Evolutionary conservation across 2,329 filamentous ascomycete species (phyloP).

Genomic region (Arthrobotrys pseudoclavata): DNA sequence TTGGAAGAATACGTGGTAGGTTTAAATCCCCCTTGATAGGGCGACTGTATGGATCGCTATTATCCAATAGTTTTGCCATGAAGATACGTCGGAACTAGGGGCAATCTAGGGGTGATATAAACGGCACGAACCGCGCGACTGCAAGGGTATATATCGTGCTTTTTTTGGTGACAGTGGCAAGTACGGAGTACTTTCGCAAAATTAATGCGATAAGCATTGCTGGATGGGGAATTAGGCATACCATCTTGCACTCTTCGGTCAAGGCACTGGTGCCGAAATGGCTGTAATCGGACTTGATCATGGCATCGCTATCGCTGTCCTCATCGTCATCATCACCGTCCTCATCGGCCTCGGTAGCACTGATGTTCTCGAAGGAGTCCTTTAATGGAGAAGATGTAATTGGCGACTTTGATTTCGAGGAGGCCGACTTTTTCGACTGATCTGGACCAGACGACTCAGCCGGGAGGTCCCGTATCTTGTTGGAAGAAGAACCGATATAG

Average conservation of each 20-base stretch:
- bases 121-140: background rate
- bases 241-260: constrained; percentile 63
- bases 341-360: constrained; percentile 48
- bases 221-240: constrained; percentile 18
- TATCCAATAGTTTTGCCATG: background rate
- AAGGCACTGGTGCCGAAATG: constrained; percentile 48
- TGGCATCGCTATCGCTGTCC: constrained; percentile 61
- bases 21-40: no score
- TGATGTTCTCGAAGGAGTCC: constrained; percentile 60
- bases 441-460: constrained; percentile 2
- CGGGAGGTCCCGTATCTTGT: constrained; percentile 50
- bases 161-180: background rate
- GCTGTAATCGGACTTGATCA: constrained; percentile 58
- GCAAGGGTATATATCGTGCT: background rate
- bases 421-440: constrained; percentile 7
- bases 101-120: background rate
- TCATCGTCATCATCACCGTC: constrained; percentile 59
- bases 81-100: background rate
- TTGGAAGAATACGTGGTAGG: background rate
- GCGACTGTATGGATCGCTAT: background rate
- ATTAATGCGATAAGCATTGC: no score
- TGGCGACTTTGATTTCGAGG: constrained; percentile 29
- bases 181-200: no score
- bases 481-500: constrained; percentile 62
- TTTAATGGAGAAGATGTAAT: constrained; percentile 31